Conservation (phyloP, 1,139 yeast species). For the Suhomyces guaymorum region DNA sequence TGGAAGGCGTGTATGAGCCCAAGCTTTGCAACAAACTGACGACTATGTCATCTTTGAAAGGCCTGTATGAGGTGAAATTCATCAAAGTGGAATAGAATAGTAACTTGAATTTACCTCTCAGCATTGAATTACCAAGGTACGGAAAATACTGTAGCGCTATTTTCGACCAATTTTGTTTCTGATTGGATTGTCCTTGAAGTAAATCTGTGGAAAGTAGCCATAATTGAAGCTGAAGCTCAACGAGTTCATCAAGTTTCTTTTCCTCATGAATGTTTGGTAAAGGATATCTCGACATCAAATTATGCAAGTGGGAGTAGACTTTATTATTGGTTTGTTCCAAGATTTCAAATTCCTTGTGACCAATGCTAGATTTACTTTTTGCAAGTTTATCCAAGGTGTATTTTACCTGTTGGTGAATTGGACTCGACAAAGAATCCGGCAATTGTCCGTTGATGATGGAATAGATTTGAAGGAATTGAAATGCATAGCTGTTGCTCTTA, state of each 20-base stretch:
- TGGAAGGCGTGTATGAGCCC: slow-evolving; percentile 28
- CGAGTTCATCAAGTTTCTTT: slow-evolving; percentile 20
- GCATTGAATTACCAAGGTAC: slow-evolving; percentile 40
- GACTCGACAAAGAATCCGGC: slow-evolving; percentile 6
- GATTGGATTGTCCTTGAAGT: too few species aligned
- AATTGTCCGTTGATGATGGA: slow-evolving; percentile 6
- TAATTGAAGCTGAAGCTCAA: slow-evolving; percentile 30
- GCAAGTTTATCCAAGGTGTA: slow-evolving; percentile 3
- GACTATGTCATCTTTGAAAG: slow-evolving; percentile 27
- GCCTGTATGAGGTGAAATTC: slow-evolving; percentile 22
- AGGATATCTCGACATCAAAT: slow-evolving; percentile 41
- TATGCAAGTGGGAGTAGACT: slow-evolving; percentile 7
- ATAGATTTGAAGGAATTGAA: slow-evolving; percentile 13
- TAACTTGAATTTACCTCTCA: slow-evolving; percentile 38
- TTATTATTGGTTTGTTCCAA: slow-evolving; percentile 2
- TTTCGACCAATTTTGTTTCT: slow-evolving; percentile 37
- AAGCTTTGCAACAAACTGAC: slow-evolving; percentile 27
- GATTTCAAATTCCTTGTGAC: not conserved
- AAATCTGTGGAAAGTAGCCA: slow-evolving; percentile 32
- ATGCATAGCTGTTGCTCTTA: not conserved
- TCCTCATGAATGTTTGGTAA: slow-evolving; percentile 29
- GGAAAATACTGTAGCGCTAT: slow-evolving; percentile 42
- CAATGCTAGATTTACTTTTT: not conserved
- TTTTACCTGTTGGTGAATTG: slow-evolving; percentile 6
- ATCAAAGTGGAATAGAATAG: slow-evolving; percentile 33